Percentiles rank a stretch among this genome's conserved stretches.
phyloP scores from a whole-genome alignment of 352 stramenopile species.

The Ophiocytium majus region DNA sequence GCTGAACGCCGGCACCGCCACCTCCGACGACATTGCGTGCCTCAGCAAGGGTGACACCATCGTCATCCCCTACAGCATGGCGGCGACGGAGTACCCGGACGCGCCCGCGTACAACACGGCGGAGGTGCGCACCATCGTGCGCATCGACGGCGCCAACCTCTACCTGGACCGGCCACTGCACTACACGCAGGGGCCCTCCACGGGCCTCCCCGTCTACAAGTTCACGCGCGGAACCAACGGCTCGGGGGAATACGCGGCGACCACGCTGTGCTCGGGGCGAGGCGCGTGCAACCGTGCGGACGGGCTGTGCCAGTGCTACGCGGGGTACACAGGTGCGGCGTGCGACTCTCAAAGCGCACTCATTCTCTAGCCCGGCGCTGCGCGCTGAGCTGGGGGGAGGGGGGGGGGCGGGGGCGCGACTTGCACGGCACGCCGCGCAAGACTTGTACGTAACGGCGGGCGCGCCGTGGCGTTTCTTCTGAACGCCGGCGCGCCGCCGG shows the following conservation, averaged over 20 bases:
- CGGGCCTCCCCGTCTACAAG: neutral
- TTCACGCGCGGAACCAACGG: neutral
- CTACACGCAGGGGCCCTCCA: neutral
- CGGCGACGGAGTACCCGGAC: neutral
- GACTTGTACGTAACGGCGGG: no score
- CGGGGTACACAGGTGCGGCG: slow-evolving; percentile 64
- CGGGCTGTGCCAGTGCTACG: slow-evolving; percentile 57
- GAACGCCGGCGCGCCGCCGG: no score
- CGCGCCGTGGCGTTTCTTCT: no score
- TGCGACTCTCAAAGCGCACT: slow-evolving; percentile 57
- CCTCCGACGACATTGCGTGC: slow-evolving; percentile 41
- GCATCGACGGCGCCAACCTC: neutral
- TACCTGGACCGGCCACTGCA: neutral
- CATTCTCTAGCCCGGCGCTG: slow-evolving; percentile 19
- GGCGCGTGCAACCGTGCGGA: slow-evolving; percentile 52
- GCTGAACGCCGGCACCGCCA: slow-evolving; percentile 23
- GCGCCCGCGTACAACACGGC: neutral
- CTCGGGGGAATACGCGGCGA: neutral
- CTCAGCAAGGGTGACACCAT: slow-evolving; percentile 51
- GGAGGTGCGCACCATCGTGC: neutral
- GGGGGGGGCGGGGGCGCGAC: no score
- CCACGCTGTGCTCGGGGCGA: slow-evolving; percentile 55
- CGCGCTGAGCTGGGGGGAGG: neutral
- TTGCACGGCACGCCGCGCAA: no score
- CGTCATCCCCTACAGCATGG: slow-evolving; percentile 25